These are phyloP conservation scores for Aspergillus incahuasiensis DNA, from an alignment of 495 filamentous ascomycete species.

Conservation along the genomic window DNA sequence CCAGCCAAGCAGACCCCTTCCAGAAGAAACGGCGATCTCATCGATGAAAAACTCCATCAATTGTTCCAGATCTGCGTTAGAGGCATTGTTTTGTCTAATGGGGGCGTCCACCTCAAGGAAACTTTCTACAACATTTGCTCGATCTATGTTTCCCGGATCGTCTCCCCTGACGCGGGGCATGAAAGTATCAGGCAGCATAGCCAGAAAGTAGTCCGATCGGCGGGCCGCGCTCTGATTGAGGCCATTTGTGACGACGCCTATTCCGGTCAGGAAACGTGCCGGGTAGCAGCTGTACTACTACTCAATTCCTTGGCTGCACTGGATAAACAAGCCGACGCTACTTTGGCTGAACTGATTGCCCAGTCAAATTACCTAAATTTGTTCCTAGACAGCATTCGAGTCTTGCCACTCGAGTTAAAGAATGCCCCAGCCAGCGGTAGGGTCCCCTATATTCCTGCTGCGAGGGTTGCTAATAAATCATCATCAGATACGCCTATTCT, in stretches of 20 bases:
- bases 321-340: conserved; percentile 59
- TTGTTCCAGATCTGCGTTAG: conserved; percentile 79
- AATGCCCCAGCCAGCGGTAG: conserved; percentile 49
- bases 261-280: conserved; percentile 71
- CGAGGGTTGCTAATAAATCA: conserved; percentile 14
- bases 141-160: conserved; percentile 72
- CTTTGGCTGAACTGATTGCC: conserved; percentile 72
- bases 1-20: conserved; percentile 36
- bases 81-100: conserved; percentile 65
- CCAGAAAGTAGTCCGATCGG: conserved; percentile 67
- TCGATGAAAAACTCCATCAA: conserved; percentile 84
- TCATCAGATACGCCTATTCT: conserved; percentile 48
- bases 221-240: conserved; percentile 75
- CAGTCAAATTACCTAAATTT: conserved; percentile 86
- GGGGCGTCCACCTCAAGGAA: conserved; percentile 67
- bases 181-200: conserved; percentile 53
- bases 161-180: conserved; percentile 38
- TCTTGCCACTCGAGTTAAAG: conserved; percentile 60
- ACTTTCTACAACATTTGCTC: conserved; percentile 85
- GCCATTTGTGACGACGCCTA: conserved; percentile 92
- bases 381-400: conserved; percentile 76
- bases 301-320: conserved; percentile 65
- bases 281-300: conserved; percentile 76
- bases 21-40: conserved; percentile 60
- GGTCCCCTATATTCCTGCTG: conserved; percentile 10